A percentile compares a stretch with the other conserved stretches of the same genome.
These are phyloP conservation scores for Colletotrichum sp. DNA, from an alignment of 2,329 filamentous ascomycete species.

Conservation along the genomic window DNA sequence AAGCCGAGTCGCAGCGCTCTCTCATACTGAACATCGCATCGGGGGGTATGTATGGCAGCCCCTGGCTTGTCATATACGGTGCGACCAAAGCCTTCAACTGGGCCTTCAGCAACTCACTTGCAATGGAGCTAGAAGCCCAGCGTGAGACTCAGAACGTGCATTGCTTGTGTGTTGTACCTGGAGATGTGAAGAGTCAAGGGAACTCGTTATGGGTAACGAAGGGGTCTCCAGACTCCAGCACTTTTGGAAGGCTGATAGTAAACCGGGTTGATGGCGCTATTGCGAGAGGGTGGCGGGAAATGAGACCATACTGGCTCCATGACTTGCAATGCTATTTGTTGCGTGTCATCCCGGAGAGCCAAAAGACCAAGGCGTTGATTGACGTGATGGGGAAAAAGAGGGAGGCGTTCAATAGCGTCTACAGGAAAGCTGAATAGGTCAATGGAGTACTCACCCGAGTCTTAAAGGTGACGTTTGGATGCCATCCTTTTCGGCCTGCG, in stretches of 20 bases:
- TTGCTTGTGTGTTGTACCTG: not conserved
- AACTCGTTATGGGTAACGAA: not conserved
- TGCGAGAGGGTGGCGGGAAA: constrained; percentile 23
- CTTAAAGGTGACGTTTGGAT: not conserved
- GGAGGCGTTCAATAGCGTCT: not conserved
- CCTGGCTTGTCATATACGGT: not conserved
- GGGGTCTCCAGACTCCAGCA: not conserved
- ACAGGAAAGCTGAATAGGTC: not conserved
- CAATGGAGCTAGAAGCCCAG: not conserved
- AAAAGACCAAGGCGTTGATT: not conserved
- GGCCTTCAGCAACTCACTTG: not conserved
- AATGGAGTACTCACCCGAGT: not conserved
- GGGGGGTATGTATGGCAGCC: not conserved
- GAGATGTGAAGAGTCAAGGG: not conserved
- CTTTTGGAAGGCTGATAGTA: constrained; percentile 22
- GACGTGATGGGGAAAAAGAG: not conserved
- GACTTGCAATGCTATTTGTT: constrained; percentile 15
- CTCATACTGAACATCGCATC: not conserved
- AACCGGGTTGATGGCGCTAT: constrained; percentile 26
- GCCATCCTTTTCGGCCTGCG: not conserved
- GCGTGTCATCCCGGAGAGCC: constrained; percentile 5
- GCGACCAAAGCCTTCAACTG: not conserved
- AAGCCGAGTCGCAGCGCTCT: not conserved
- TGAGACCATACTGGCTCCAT: constrained; percentile 30
- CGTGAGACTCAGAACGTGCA: not conserved